phyloP scores from a whole-genome alignment of 345 rosid genomes.

The Citrus hindsii region DNA sequence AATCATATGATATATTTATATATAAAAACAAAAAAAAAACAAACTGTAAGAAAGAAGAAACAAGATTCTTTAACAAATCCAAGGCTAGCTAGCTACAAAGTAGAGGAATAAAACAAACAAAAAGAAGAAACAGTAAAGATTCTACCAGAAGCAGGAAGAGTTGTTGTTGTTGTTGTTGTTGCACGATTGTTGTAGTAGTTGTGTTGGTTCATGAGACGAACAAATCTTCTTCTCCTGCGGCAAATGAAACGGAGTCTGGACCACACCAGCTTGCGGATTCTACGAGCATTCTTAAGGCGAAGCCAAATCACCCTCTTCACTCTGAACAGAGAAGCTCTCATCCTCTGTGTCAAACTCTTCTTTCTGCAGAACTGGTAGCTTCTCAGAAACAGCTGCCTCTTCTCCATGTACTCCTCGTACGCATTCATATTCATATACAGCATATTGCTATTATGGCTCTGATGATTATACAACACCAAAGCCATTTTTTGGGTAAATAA shows the following conservation, averaged over 20 bases:
- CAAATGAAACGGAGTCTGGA: conserved; percentile 42
- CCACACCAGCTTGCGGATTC: conserved; percentile 45
- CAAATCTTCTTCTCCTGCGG: conserved; percentile 44
- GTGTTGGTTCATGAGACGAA: conserved; percentile 31
- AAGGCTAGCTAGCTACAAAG: too few species aligned
- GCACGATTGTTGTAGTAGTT: conserved; percentile 4
- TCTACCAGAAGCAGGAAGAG: conserved; percentile 24
- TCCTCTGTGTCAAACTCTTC: conserved; percentile 45
- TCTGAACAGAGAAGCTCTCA: conserved; percentile 41
- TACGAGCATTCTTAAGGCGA: conserved; percentile 41
- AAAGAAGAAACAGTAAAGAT: neutral
- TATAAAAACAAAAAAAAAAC: too few species aligned
- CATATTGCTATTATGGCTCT: neutral
- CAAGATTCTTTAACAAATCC: neutral
- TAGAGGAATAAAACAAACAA: neutral
- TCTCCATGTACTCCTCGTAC: conserved; percentile 32
- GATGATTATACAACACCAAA: neutral
- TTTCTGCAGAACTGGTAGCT: conserved; percentile 80
- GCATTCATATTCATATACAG: too few species aligned
- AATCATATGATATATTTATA: too few species aligned
- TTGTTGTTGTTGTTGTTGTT: too few species aligned
- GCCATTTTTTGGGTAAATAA: neutral
- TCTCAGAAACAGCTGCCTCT: conserved; percentile 71
- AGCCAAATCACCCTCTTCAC: conserved; percentile 54
- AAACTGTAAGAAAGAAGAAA: neutral